Conservation (phyloP, 192 early-diverging fungal genomes). For the Backusella westeae region DNA sequence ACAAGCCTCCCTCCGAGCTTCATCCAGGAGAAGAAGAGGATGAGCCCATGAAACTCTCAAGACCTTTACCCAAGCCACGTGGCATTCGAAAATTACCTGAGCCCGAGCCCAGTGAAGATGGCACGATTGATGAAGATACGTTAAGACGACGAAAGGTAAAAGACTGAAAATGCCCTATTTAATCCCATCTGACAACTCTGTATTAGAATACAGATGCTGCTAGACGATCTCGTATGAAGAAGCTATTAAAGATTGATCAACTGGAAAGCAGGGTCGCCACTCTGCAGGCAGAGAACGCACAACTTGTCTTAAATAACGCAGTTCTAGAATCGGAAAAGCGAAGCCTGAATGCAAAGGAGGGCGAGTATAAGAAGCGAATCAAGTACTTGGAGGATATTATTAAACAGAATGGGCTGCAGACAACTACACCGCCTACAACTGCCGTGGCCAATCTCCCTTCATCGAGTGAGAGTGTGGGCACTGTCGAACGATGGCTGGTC, state of each 20-base stretch:
- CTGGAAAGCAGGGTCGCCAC: conserved; percentile 77
- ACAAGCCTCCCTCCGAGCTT: conserved; percentile 24
- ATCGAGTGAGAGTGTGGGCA: background rate
- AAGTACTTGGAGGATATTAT: conserved; percentile 29
- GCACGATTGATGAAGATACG: conserved; percentile 33
- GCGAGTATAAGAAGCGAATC: conserved; percentile 30
- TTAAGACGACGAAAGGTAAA: conserved; percentile 30
- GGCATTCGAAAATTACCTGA: conserved; percentile 32
- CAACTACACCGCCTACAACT: background rate
- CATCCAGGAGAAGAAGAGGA: conserved; percentile 14
- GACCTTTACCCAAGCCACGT: conserved; percentile 35
- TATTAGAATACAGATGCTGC: conserved; percentile 86
- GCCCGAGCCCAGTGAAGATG: conserved; percentile 29
- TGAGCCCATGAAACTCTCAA: conserved; percentile 1
- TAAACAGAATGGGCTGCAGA: background rate
- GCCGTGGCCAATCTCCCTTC: background rate
- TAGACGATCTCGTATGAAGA: conserved; percentile 83
- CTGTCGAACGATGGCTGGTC: background rate
- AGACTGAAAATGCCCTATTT: too few relatives aligned
- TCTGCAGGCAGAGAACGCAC: conserved; percentile 75
- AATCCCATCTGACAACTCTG: too few relatives aligned
- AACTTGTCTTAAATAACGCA: conserved; percentile 38
- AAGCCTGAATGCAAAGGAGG: conserved; percentile 22
- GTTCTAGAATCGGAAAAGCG: conserved; percentile 34
- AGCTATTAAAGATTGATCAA: conserved; percentile 73